Evolutionary conservation across 257 asterid species (phyloP), one percentile per base, ranked within the genome.

Genomic region (Ilex aquifolium): DNA sequence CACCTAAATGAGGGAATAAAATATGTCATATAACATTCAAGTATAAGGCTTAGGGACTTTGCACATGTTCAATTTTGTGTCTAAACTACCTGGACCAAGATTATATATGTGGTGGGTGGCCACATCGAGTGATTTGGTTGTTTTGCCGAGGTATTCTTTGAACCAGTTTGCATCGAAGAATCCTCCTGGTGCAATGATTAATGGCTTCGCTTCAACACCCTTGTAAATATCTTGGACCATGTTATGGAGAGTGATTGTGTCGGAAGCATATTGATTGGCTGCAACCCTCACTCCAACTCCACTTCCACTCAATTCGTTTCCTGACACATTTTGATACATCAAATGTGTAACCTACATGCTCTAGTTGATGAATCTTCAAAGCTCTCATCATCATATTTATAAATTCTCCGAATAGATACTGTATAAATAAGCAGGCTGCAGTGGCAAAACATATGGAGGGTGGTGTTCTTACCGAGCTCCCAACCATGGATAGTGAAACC

Each of bases 31-130:
- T 7, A 5, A 36, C 42, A 36, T 36, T 36, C 7, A 36, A 36
- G 42, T 4, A 21, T 21, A 21, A 21, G 27, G 27, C 27, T 21
- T 21, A 21, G 27, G 27, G 27, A 21, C 27, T 21, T 21, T 21
- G 27, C 27, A 21, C 27, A 21, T 21, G 27, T 21, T 21, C 27
- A 21, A 1, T 21, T 21, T 21, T 21, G 27, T 21, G 27, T 21
- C 27, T 21, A 53, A 4, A 53, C 5, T 53, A 53, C 95, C 96
- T 74, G 92, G 71, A 50, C 96, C 96, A 1, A 88, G 85, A 69
- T 86, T 88, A 64, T 88, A 88, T 59, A 86, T 86, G 66, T 88
- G 95, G 61, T 83, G 96, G 14, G 88, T 82, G 46, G 81, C 49
- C 32, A 51, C 87, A 48, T 86, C 61, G 6, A 86, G 56, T 13